Evolutionary conservation across 805 yeast genomes (phyloP), one percentile per base, ranked within the genome.

Genomic region (Nadsonia fulvescens): DNA sequence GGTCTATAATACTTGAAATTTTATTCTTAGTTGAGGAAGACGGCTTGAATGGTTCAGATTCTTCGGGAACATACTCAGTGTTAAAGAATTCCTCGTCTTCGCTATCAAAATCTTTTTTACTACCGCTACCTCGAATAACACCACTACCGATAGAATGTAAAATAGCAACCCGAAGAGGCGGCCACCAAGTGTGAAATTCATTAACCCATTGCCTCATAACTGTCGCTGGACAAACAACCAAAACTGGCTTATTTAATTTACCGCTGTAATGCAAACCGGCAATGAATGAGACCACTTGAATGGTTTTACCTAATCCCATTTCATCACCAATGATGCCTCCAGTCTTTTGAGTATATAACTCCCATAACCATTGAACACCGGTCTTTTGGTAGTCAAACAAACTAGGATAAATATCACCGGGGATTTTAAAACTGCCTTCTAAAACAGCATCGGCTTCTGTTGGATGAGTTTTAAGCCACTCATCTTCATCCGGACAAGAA

Each of bases 301-400:
- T 75, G 0, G 98, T 89, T 43, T 89, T 89, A 2, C 98, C 98
- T 10, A 89, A 52, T 0, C 98, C 98, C 98, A 89, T 89, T 47
- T 89, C 98, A 49, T 89, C 98, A 14, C 96, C 95, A 20, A 89
- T 63, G 12, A 89, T 89, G 0, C 98, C 98, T 3, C 98, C 98
- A 3, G 83, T 74, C 25, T 66, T 69, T 46, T 89, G 96, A 12
- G 69, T 61, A 40, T 77, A 73, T n/a, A 89, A 55, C 43, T 89
- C 98, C 73, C 91, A 83, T 2, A 89, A 63, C 98, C 98, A 86
- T 41, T 89, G 93, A 1, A 89, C 95, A 34, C 96, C 81, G 0
- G 96, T 89, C 40, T 78, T 78, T 42, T 89, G 98, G 46, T 89
- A 89, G 36, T 79, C 93, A 42, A 89, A 89, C 8, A 89, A 52